phyloP scores from a whole-genome alignment of 2,329 filamentous ascomycete genomes.

The Epichloe coenophiala region DNA sequence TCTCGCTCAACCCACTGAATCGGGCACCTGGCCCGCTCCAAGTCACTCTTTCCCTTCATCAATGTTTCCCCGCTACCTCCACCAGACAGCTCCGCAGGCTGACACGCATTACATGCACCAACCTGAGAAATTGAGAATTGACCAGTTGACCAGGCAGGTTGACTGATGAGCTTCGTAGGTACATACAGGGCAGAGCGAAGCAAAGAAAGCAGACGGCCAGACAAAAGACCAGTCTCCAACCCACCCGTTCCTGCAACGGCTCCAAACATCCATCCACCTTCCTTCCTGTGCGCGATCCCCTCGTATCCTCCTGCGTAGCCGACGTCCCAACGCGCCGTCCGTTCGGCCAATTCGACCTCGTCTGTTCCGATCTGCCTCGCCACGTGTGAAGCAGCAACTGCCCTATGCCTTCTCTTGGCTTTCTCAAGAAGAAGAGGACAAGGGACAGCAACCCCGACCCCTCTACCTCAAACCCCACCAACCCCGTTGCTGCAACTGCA shows the following conservation, averaged over 20 bases:
- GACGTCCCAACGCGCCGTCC: neutral
- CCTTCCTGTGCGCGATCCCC: neutral
- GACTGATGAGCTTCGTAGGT: too few relatives aligned
- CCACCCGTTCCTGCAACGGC: neutral
- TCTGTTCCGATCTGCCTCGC: conserved; percentile 1
- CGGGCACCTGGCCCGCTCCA: too few relatives aligned
- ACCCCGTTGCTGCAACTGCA: conserved; percentile 40
- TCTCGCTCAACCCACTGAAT: neutral
- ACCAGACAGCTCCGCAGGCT: neutral
- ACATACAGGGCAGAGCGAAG: too few relatives aligned
- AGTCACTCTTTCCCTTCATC: too few relatives aligned
- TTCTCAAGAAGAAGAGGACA: conserved; percentile 97
- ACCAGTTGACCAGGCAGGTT: too few relatives aligned
- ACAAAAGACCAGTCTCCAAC: neutral
- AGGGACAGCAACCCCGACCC: conserved; percentile 71
- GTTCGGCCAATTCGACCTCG: conserved; percentile 1
- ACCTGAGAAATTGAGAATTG: too few relatives aligned
- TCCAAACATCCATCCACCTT: neutral
- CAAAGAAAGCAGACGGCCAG: neutral
- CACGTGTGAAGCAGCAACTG: conserved; percentile 7
- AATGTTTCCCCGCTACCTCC: neutral
- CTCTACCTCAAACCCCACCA: conserved; percentile 51
- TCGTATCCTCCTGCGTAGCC: conserved; percentile 1
- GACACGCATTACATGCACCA: too few relatives aligned
- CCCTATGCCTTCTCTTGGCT: conserved; percentile 83